These are phyloP conservation scores for Pelagomonas calceolata DNA, from an alignment of 108 stramenopile species.

Conservation along the genomic window DNA sequence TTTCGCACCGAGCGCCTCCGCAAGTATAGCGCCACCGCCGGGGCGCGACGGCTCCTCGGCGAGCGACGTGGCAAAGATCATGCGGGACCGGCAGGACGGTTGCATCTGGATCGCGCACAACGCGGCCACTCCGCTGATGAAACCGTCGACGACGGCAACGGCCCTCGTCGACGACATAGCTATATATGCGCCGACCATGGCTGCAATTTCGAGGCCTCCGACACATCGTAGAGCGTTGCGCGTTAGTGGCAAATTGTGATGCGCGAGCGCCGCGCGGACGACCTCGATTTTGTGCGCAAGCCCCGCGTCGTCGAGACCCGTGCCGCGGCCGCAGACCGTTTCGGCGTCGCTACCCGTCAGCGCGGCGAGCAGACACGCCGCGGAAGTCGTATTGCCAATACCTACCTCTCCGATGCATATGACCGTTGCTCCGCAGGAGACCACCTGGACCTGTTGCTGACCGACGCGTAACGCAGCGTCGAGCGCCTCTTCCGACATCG, in stretches of 20 bases:
- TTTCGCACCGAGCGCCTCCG: slow-evolving; percentile 18
- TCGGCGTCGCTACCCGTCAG: slow-evolving; percentile 31
- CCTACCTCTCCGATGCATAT: slow-evolving; percentile 65
- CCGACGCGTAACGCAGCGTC: slow-evolving; percentile 38
- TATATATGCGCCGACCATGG: slow-evolving; percentile 59
- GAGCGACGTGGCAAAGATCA: slow-evolving; percentile 50
- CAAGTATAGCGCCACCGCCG: slow-evolving; percentile 47
- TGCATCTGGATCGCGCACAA: slow-evolving; percentile 48
- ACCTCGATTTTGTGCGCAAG: slow-evolving; percentile 49
- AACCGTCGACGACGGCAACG: slow-evolving; percentile 63
- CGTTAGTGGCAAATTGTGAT: slow-evolving; percentile 14
- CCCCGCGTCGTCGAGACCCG: slow-evolving; percentile 34
- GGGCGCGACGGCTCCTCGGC: slow-evolving; percentile 49
- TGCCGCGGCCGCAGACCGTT: slow-evolving; percentile 49
- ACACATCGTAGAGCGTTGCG: slow-evolving; percentile 18
- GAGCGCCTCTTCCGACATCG: slow-evolving; percentile 49
- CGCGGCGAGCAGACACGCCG: slow-evolving; percentile 46
- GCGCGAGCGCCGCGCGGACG: slow-evolving; percentile 43
- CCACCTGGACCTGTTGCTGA: slow-evolving; percentile 20
- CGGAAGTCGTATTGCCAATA: slow-evolving; percentile 68
- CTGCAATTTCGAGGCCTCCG: slow-evolving; percentile 65
- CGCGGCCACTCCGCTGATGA: slow-evolving; percentile 59
- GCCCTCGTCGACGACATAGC: slow-evolving; percentile 41
- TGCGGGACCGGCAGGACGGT: slow-evolving; percentile 28
- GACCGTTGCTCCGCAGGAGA: slow-evolving; percentile 23